Conservation (phyloP, 805 yeast species). For the Citeromyces nyonsensis region DNA sequence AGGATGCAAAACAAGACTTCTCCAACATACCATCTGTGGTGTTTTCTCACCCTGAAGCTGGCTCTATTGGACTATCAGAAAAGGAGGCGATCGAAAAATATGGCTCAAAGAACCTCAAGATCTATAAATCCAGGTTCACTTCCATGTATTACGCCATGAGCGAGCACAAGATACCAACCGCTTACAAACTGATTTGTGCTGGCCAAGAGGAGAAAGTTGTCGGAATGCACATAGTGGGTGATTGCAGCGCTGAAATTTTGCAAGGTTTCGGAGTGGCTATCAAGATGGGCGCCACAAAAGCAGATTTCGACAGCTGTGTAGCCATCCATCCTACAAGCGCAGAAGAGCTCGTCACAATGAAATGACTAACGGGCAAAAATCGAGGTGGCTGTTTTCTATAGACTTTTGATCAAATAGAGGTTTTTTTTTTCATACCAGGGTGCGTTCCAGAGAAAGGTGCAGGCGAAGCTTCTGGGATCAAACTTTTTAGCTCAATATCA, state of each 20-base stretch:
- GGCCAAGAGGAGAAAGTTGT: constrained; percentile 87
- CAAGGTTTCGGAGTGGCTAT: constrained; percentile 98
- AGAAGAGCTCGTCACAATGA: constrained; percentile 88
- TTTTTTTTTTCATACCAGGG: no score
- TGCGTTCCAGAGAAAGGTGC: no score
- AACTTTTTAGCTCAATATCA: no score
- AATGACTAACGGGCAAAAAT: constrained; percentile 8
- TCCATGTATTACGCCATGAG: constrained; percentile 91
- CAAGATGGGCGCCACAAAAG: constrained; percentile 98
- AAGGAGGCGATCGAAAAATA: constrained; percentile 60
- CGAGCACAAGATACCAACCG: constrained; percentile 70
- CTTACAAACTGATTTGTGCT: constrained; percentile 60
- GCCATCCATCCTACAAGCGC: constrained; percentile 99
- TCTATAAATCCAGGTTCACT: constrained; percentile 71
- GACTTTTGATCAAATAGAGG: no score
- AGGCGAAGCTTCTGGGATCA: no score
- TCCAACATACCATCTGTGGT: constrained; percentile 84
- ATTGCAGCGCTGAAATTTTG: constrained; percentile 75
- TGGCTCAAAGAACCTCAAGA: constrained; percentile 68
- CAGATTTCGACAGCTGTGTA: constrained; percentile 87
- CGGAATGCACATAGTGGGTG: constrained; percentile 91
- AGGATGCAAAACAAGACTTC: constrained; percentile 72
- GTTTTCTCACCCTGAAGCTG: constrained; percentile 97
- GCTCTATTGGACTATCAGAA: constrained; percentile 81
- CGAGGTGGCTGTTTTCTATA: no score